Base-by-base conservation (phyloP, 1,284 basidiomycete genomes). In the Tilletia walkeri region DNA sequence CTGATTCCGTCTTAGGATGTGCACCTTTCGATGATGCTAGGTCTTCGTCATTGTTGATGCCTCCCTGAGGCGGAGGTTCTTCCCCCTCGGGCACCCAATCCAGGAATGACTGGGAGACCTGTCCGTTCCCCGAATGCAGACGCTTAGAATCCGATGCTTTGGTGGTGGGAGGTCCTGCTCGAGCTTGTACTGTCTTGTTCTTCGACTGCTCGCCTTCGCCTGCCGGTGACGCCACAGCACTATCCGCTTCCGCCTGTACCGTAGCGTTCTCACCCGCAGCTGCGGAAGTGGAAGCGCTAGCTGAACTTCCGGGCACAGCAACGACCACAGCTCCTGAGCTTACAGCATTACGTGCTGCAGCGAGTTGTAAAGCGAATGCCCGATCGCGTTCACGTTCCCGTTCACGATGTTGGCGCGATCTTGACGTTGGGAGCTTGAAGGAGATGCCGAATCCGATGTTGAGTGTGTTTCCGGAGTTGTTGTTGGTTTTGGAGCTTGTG, bases 401-500 rank as follows among this genome's bases (percentile, higher is more conserved):
- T 12, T 56, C 54, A 30, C 50, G n/a, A 18, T 56, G 24, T 34
- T 56, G 24, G 24, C 54, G 54, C 18, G 54, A 56, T 5, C 34
- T n/a, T 12, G 20, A 20, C n/a, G 54, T 14, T 7, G 54, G 54
- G 24, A 56, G 20, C 14, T 56, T 56, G 54, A 56, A 30, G 34
- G 54, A 56, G 20, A 56, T 30, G 3, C 54, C 54, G 34, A 56
- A 34, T 30, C 54, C 54, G 20, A 56, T 56, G 54, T 56, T 56
- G 54, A 56, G 34, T 5, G 20, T 56, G 54, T 56, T 56, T n/a
- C 34, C 4, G 20, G 54, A 20, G 34, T 24, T n/a, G 54, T 34
- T 56, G n/a, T 12, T n/a, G 12, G 16, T 30, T 5, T n/a, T 24
- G 14, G 41, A 45, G 14, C 9, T 9, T 4, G 54, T 56, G 10